phyloP scores from a whole-genome alignment of 2,329 filamentous ascomycete species.

The Claviceps pazoutovae region DNA sequence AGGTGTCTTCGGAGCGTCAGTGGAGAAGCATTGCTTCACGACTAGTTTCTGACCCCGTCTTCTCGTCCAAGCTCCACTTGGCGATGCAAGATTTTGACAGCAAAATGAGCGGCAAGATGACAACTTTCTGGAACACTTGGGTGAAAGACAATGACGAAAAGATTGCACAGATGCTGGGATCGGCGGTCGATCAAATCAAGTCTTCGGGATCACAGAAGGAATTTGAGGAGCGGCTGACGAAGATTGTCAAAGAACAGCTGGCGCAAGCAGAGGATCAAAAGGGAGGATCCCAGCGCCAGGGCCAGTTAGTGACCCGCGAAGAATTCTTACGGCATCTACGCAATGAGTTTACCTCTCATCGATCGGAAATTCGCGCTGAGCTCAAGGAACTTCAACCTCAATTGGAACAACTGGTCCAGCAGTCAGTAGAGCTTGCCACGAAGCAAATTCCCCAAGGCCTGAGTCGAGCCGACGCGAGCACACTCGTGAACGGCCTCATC shows the following conservation, averaged over 20 bases:
- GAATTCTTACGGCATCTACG: constrained; percentile 34
- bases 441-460: constrained; percentile 18
- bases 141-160: constrained; percentile 33
- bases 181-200: constrained; percentile 21
- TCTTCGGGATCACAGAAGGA: constrained; percentile 19
- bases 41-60: constrained; percentile 22
- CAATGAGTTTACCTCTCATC: constrained; percentile 24
- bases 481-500: constrained; percentile 27
- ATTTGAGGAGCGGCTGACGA: constrained; percentile 21
- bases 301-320: constrained; percentile 29
- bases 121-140: constrained; percentile 37
- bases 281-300: constrained; percentile 10
- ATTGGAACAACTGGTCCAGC: constrained; percentile 19
- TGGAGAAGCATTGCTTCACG: constrained; percentile 32
- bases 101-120: constrained; percentile 18
- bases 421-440: constrained; percentile 16
- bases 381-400: constrained; percentile 23
- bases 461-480: constrained; percentile 25
- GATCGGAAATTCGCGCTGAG: constrained; percentile 26
- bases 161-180: constrained; percentile 18
- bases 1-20: constrained; percentile 29
- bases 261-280: constrained; percentile 11
- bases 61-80: constrained; percentile 15
- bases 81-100: constrained; percentile 13
- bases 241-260: constrained; percentile 24